Evolutionary conservation across 164 flowering plant species (phyloP).

Genomic region (Protea cynaroides): DNA sequence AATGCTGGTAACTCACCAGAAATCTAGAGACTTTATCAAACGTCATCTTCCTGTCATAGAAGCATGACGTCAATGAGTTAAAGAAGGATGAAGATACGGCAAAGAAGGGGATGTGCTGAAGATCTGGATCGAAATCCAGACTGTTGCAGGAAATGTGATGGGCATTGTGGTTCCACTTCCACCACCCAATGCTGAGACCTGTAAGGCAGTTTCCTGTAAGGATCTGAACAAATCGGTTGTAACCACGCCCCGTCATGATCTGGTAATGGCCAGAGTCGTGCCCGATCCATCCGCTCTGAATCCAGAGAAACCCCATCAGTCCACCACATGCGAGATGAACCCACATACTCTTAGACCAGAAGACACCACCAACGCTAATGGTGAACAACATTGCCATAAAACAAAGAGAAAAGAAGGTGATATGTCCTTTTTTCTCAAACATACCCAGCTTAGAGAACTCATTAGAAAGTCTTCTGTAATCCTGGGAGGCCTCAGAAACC

Average conservation of each 20-base stretch:
- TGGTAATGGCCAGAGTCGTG: conserved; percentile 27
- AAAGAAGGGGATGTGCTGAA: conserved; percentile 20
- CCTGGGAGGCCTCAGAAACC: conserved; percentile 10
- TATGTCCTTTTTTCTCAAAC: conserved; percentile 2
- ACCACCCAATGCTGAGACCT: conserved; percentile 27
- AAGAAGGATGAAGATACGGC: conserved; percentile 18
- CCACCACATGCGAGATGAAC: conserved; percentile 12
- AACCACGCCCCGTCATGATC: conserved; percentile 5
- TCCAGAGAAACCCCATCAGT: conserved; percentile 21
- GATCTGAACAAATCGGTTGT: conserved; percentile 11
- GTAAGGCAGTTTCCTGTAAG: conserved; percentile 18
- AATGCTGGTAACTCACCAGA: conserved; percentile 24
- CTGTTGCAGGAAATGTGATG: conserved; percentile 25
- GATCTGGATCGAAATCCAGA: conserved; percentile 24
- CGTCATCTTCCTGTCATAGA: conserved; percentile 20
- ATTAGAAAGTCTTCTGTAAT: conserved; percentile 1
- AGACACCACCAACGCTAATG: conserved; percentile 9
- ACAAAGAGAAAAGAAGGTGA: background rate
- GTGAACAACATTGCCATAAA: background rate
- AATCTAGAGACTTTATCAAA: conserved; percentile 18
- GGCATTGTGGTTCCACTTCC: conserved; percentile 25
- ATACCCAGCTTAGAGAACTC: conserved; percentile 7
- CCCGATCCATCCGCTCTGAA: conserved; percentile 22
- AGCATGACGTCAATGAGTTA: conserved; percentile 8
- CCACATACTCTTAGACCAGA: conserved; percentile 12